Percentiles rank a stretch among this genome's conserved stretches.
These are phyloP conservation scores for Viola odorata DNA, from an alignment of 345 rosid genomes.

Conservation along the genomic window DNA sequence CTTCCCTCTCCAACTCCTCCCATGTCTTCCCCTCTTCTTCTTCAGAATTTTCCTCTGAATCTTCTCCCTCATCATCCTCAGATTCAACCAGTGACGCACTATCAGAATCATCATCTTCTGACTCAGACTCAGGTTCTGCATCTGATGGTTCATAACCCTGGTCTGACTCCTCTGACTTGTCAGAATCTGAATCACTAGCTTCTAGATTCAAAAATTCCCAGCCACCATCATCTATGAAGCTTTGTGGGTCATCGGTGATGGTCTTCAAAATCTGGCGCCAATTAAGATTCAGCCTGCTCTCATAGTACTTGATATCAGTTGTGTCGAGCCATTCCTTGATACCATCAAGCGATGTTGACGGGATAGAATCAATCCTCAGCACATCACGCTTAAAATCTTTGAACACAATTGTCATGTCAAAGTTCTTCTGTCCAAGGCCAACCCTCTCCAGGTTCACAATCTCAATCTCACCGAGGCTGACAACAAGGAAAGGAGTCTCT, in stretches of 20 bases:
- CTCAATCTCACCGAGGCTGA: slow-evolving; percentile 78
- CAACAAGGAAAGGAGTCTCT: slow-evolving; percentile 80
- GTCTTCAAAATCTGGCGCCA: slow-evolving; percentile 86
- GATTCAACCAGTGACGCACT: slow-evolving; percentile 75
- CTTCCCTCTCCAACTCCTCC: slow-evolving; percentile 97
- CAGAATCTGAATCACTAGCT: slow-evolving; percentile 77
- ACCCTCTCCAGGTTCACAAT: slow-evolving; percentile 90
- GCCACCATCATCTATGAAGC: slow-evolving; percentile 73
- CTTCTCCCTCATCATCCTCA: slow-evolving; percentile 63
- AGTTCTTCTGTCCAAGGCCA: slow-evolving; percentile 82
- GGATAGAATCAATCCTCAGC: slow-evolving; percentile 54
- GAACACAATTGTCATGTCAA: slow-evolving; percentile 79
- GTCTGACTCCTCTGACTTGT: slow-evolving; percentile 71
- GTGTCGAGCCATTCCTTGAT: slow-evolving; percentile 94
- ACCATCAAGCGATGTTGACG: slow-evolving; percentile 66
- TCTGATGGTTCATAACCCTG: slow-evolving; percentile 84
- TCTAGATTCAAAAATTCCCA: slow-evolving; percentile 89
- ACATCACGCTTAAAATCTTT: slow-evolving; percentile 88
- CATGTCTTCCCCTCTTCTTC: slow-evolving; percentile 94
- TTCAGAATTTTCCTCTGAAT: slow-evolving; percentile 47
- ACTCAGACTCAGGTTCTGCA: slow-evolving; percentile 66
- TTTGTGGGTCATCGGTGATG: slow-evolving; percentile 76
- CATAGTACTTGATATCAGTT: slow-evolving; percentile 77
- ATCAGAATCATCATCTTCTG: slow-evolving; percentile 64
- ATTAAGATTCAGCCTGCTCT: slow-evolving; percentile 82